Evolutionary conservation across 208 protist species (phyloP), one percentile per base, ranked within the genome.

Genomic region (Trypanosoma theileri): DNA sequence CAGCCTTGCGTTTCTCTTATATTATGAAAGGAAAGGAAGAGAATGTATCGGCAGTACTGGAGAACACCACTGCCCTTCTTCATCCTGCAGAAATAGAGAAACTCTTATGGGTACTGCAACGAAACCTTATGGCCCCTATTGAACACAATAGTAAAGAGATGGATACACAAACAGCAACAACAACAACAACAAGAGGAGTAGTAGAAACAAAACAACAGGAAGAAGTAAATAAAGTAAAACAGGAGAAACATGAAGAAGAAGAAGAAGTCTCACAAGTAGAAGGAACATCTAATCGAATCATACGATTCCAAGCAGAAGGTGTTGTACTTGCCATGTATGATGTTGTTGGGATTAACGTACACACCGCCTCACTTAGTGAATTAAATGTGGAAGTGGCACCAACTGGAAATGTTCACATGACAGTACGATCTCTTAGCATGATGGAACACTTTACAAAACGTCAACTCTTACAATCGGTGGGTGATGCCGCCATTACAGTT

Each of bases 361-460:
- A 95, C 77, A 91, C 83, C 2, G 66, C 82, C 4, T 69, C 62
- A 16, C 66, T 91, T 19, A 73, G 77, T 7, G 68, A 68, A 12
- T 45, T 91, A 13, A 35, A 78, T 45, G 26, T 84, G 14, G 58
- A 70, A n/a, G 60, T 89, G 48, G 28, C 11, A 31, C 59, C 82
- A 14, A 57, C 68, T 63, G 80, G 80, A 8, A 81, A 78, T 56
- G 61, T 91, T 56, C 21, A 60, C 11, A 60, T 89, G 14, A 45
- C 73, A 8, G 64, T 92, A 17, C 70, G 75, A 4, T 69, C 73
- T 22, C 59, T 95, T 17, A 65, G 6, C 46, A 59, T 89, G 66
- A 28, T 84, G 53, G 89, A 95, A 65, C 65, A 88, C 51, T 87
- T 84, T 55, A 91, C 89, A 6, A 81, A 84, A 56, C 60, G 71